Evolutionary conservation across 805 yeast species (phyloP), one percentile per base, ranked within the genome.

Genomic region (Ogataea naganishii): DNA sequence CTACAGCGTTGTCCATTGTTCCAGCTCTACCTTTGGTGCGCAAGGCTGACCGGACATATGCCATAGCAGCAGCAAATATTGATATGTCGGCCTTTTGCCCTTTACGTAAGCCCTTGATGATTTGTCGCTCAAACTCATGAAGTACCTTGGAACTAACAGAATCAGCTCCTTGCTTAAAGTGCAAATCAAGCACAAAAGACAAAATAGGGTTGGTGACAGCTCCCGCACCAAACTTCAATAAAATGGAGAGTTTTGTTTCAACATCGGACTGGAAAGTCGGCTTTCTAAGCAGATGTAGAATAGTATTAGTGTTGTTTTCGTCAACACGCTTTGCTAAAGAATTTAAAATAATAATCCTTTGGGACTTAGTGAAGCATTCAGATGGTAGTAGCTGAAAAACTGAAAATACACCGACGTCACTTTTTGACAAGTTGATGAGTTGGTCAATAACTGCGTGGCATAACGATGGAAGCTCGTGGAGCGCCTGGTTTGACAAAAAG

Each of bases 211-310:
- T 17, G 11, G 15, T 23, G n/a, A 23, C 18, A 18, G 16, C 15
- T 23, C 15, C 26, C 26, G 18, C 16, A 15, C 12, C 16, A 11
- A 23, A 23, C 9, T 15, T n/a, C 10, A 10, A 15, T 10, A 17
- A 7, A 5, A 11, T 23, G 11, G 11, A 27, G 18, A 60, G 40
- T 25, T 69, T 58, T 1, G 53, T 46, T 46, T 79, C 88, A 9
- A 78, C 39, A 1, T 43, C 40, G 0, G 83, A 66, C 40, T 57
- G 70, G 43, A 62, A 69, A 0, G 80, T 68, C 6, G 83, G 81
- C 7, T 65, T 58, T 7, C 47, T 42, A 18, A 75, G 46, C 9
- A 75, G 39, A 33, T 64, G 66, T 3, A 38, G 17, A n/a, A 75
- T 42, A 2, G 58, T 36, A 3, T 14, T 13, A 4, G 29, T 24